Evolutionary conservation across 768 basidiomycete species (phyloP).

Genomic region (Lentinula sp.): DNA sequence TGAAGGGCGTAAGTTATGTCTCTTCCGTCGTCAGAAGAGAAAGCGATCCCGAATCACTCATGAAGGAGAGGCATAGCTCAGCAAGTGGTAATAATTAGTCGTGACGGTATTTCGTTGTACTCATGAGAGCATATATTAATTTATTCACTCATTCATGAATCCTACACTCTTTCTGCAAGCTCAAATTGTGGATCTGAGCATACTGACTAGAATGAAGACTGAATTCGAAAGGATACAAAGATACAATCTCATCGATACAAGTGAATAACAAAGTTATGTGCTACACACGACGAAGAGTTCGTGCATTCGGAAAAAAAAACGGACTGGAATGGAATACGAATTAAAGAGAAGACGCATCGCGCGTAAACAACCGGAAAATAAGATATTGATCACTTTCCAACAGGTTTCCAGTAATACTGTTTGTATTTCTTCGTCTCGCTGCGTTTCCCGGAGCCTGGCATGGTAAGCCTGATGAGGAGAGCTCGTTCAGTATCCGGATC

Average conservation of each 20-base stretch:
- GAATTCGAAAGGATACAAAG: neutral
- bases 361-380: too few species aligned
- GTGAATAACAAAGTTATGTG: neutral
- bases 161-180: neutral
- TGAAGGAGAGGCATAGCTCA: constrained; percentile 2
- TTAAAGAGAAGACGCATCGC: too few species aligned
- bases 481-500: constrained; percentile 72
- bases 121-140: neutral
- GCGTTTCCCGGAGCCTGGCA: constrained; percentile 70
- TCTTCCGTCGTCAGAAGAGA: neutral
- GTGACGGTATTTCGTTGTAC: neutral
- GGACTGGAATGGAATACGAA: too few species aligned
- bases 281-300: too few species aligned
- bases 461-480: constrained; percentile 57
- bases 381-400: constrained; percentile 36
- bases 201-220: too few species aligned
- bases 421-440: constrained; percentile 80
- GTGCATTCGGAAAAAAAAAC: neutral
- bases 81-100: neutral
- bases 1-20: neutral
- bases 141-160: neutral
- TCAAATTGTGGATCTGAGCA: neutral
- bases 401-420: constrained; percentile 76
- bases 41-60: neutral
- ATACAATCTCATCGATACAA: neutral